Base-by-base conservation (phyloP, 768 basidiomycete genomes). In the Mycena metata region DNA sequence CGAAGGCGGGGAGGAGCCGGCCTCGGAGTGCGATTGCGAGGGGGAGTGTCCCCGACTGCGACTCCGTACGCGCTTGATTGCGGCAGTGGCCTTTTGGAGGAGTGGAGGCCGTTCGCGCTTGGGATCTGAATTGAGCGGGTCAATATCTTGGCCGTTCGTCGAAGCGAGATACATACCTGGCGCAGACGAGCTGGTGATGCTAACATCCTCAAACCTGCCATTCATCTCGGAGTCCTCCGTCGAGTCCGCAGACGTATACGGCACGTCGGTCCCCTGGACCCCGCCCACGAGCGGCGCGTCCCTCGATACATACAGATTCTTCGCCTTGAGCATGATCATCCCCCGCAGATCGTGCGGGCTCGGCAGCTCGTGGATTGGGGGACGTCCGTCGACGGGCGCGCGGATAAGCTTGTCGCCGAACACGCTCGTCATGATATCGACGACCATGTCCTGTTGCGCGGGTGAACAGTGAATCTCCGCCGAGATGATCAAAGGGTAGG, bases 401-500 rank as follows among this genome's bases (percentile, higher is more conserved):
- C 72, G 71, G 19, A 84, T 67, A 3, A 84, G 73, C 17, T 72
- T 74, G 39, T 85, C 83, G 2, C 84, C 84, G 69, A 88, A 88
- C 6, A 84, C 82, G 51, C 81, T 76, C 1, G 71, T 74, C 84
- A 85, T 85, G 63, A 86, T 85, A 35, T 80, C 78, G 26, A 81
- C 85, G 46, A 87, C 81, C 73, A 80, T 79, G 62, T 86, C 84
- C 65, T 89, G 84, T 70, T 88, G 85, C 43, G 88, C 85, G 7
- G 83, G 82, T 3, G 87, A 84, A 79, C 96, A 98, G 75, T 98
- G 97, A 7, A 98, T 88, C 81, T 99, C 98, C n/a, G 96, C 95
- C 5, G 96, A 97, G 60, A 99, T 94, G 80, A 99, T 94, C 77
- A 99, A 87, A 0, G 98, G 98, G 78, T 96, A 98, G 0, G 96